Conservation (phyloP, 768 basidiomycete genomes). For the Asterophora lycoperdoides region DNA sequence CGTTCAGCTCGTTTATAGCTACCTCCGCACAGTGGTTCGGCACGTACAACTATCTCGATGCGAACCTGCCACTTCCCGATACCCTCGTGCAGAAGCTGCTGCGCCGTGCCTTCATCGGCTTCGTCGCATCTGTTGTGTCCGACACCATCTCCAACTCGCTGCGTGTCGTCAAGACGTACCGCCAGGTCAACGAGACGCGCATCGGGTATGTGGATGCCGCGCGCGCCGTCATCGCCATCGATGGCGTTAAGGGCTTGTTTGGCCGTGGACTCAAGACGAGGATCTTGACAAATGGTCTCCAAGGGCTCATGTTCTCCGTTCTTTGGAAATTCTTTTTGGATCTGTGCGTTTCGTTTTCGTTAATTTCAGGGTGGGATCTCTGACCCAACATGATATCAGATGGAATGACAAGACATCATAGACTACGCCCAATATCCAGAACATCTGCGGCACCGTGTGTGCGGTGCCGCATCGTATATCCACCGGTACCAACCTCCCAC, state of each 20-base stretch:
- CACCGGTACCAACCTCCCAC: too few relatives aligned
- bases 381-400: constrained; percentile 14
- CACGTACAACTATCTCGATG: constrained; percentile 80
- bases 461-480: too few relatives aligned
- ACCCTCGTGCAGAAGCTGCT: constrained; percentile 53
- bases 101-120: constrained; percentile 90
- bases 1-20: background rate
- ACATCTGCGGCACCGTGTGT: too few relatives aligned
- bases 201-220: constrained; percentile 82
- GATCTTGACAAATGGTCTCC: constrained; percentile 85
- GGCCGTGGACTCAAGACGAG: constrained; percentile 89
- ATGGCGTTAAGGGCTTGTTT: constrained; percentile 78
- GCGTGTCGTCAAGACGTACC: constrained; percentile 91
- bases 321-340: constrained; percentile 92
- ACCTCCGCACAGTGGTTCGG: constrained; percentile 60
- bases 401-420: constrained; percentile 27
- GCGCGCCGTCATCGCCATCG: constrained; percentile 64
- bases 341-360: constrained; percentile 49
- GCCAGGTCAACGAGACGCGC: constrained; percentile 81
- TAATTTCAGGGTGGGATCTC: background rate
- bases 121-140: constrained; percentile 78
- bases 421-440: background rate
- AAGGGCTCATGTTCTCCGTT: constrained; percentile 87
- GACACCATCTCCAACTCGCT: constrained; percentile 87
- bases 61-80: constrained; percentile 51